Conservation (phyloP, 345 rosid species). For the Cardiospermum halicacabum region DNA sequence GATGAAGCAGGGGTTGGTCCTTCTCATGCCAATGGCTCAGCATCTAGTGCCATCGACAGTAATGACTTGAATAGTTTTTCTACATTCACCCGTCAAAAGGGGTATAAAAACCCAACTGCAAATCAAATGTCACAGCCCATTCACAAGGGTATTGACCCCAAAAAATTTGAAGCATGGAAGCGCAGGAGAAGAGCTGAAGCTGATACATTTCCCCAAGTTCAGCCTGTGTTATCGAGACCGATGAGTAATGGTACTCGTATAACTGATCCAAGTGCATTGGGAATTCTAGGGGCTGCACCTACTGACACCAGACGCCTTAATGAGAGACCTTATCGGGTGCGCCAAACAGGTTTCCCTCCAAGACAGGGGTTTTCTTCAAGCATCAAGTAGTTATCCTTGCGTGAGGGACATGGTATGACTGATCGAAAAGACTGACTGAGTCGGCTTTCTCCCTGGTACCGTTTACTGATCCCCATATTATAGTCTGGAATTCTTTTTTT, state of each 20-base stretch:
- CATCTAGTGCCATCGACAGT: conserved; percentile 30
- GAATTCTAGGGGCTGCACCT: conserved; percentile 96
- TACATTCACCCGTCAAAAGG: conserved; percentile 43
- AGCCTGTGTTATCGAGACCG: conserved; percentile 44
- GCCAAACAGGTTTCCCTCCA: conserved; percentile 59
- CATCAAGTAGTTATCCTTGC: conserved; percentile 27
- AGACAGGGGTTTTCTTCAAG: conserved; percentile 53
- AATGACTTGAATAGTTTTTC: conserved; percentile 39
- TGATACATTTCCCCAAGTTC: conserved; percentile 33
- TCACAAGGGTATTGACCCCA: conserved; percentile 62
- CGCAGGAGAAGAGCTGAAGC: conserved; percentile 69
- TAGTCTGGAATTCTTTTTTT: conserved; percentile 36
- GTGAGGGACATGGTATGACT: conserved; percentile 6
- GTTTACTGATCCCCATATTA: conserved; percentile 18
- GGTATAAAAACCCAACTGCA: conserved; percentile 35
- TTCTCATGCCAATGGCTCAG: conserved; percentile 58
- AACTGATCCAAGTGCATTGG: conserved; percentile 69
- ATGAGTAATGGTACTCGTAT: conserved; percentile 31
- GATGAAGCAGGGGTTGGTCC: conserved; percentile 75
- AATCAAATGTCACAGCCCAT: conserved; percentile 45
- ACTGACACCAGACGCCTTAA: conserved; percentile 48
- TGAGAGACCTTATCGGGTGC: conserved; percentile 55
- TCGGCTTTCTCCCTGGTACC: conserved; percentile 20
- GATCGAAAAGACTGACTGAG: conserved; percentile 16
- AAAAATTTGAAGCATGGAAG: conserved; percentile 89